Base-by-base conservation (phyloP, 371 early-diverging fungal genomes). In the Choanephora cucurbitarum region DNA sequence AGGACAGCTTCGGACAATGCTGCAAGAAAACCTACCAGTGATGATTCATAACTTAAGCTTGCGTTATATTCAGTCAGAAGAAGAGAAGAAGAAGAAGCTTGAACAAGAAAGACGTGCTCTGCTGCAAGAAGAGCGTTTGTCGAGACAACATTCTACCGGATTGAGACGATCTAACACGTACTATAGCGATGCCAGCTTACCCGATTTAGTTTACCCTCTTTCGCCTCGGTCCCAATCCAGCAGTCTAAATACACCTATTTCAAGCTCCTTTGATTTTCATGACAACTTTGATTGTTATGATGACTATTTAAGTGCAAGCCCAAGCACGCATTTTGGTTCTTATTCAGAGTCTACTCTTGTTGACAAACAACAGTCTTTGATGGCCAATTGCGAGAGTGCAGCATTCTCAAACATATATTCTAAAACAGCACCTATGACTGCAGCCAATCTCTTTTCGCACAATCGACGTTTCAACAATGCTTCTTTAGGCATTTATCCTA, bases 21-120 rank as follows among this genome's bases (percentile, higher is more conserved):
- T 98, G 52, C 90, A 87, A 67, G 96, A 97, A 37, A 95, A 97
- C 65, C 61, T 99, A 52, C 99, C 99, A 0, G 76, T 87, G 45
- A 85, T 97, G 62, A 91, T 99, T 28, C 98, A 99, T 64, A 87
- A 90, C 41, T 83, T 96, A 45, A 92, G 92, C 48, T 48, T 64
- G 32, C 33, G 58, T 10, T 57, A 60, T 33, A 55, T 69, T 22
- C 64, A 69, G 40, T 49, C 58, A 13, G 57, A 63, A 52, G 46
- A 60, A 37, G 61, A 68, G 31, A 55, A 68, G 52, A 39, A 53
- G 40, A 58, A 43, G 31, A 55, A 49, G 13, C 37, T 32, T 14
- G 53, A 56, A 39, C 56, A 63, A 60, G 54, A 64, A 44, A 52
- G 63, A 43, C 32, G 42, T 8, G 19, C 8, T 43, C 14, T 37